A percentile compares a stretch with the other conserved stretches of the same genome.
These are phyloP conservation scores for Evansstolkia leycettana DNA, from an alignment of 495 filamentous ascomycete species.

Conservation along the genomic window DNA sequence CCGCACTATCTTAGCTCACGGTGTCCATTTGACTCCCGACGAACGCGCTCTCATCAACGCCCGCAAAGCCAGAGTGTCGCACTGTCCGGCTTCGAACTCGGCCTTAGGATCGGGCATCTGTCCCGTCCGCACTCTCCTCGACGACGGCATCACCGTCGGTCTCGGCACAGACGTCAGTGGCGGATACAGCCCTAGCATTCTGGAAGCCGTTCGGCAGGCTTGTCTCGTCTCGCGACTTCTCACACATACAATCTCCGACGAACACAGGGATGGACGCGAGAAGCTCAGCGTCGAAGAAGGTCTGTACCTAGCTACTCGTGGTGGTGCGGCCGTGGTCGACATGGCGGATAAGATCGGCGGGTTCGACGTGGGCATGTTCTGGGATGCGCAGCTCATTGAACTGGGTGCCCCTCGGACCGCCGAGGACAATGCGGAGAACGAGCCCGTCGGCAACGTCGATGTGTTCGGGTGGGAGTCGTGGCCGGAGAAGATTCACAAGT, in stretches of 20 bases:
- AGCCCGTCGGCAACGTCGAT: slow-evolving; percentile 39
- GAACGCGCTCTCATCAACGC: slow-evolving; percentile 52
- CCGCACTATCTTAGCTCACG: slow-evolving; percentile 78
- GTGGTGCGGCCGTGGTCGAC: slow-evolving; percentile 68
- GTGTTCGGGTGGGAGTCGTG: slow-evolving; percentile 75
- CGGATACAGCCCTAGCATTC: slow-evolving; percentile 65
- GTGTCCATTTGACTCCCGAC: slow-evolving; percentile 53
- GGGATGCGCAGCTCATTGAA: slow-evolving; percentile 74
- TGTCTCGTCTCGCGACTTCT: slow-evolving; percentile 54
- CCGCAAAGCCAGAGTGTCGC: slow-evolving; percentile 53
- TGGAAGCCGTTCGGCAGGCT: slow-evolving; percentile 71
- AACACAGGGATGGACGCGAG: slow-evolving; percentile 10
- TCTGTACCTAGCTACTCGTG: slow-evolving; percentile 73
- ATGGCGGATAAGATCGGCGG: slow-evolving; percentile 54
- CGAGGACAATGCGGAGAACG: slow-evolving; percentile 5
- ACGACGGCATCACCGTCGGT: slow-evolving; percentile 64
- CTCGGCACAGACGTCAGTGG: slow-evolving; percentile 85
- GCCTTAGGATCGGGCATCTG: slow-evolving; percentile 65
- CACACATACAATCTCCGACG: slow-evolving; percentile 4
- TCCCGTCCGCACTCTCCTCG: slow-evolving; percentile 57
- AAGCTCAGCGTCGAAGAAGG: slow-evolving; percentile 76
- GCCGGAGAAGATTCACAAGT: slow-evolving; percentile 76
- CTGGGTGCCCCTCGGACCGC: slow-evolving; percentile 28
- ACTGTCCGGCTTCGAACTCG: slow-evolving; percentile 81
- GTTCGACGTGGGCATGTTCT: slow-evolving; percentile 80